A percentile compares a stretch with the other conserved stretches of the same genome.
These are phyloP conservation scores for Periconia sp. DNA, from an alignment of 2,329 filamentous ascomycete genomes.

Conservation along the genomic window DNA sequence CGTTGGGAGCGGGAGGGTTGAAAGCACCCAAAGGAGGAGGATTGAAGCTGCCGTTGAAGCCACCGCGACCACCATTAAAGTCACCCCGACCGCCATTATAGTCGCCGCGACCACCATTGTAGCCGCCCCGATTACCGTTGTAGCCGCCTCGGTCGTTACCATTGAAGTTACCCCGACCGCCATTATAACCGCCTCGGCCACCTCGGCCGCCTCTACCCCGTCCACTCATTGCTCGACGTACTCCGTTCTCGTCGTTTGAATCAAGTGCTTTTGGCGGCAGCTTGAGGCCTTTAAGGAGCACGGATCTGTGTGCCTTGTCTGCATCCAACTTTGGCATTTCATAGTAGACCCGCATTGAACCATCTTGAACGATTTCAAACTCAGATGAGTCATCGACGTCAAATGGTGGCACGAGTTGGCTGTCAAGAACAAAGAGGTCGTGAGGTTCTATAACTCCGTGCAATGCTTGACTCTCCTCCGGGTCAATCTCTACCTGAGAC, in stretches of 20 bases:
- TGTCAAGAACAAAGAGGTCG: constrained; percentile 80
- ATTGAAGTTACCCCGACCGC: constrained; percentile 22
- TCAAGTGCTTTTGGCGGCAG: constrained; percentile 68
- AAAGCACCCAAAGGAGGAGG: neutral
- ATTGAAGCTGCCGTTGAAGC: constrained; percentile 16
- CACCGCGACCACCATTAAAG: constrained; percentile 12
- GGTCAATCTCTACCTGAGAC: constrained; percentile 69
- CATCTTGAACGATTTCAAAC: constrained; percentile 52
- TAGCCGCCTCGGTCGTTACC: constrained; percentile 18
- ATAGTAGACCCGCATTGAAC: constrained; percentile 84
- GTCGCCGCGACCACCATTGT: constrained; percentile 17
- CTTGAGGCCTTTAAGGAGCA: constrained; percentile 83
- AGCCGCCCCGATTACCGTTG: constrained; percentile 13
- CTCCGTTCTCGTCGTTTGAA: constrained; percentile 69
- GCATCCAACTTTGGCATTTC: constrained; percentile 68
- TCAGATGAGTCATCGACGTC: constrained; percentile 54
- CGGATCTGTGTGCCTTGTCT: constrained; percentile 81
- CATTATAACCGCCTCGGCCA: constrained; percentile 30
- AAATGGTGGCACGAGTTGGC: constrained; percentile 76
- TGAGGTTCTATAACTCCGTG: constrained; percentile 81
- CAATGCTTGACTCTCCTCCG: constrained; percentile 73
- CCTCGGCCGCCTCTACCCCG: constrained; percentile 63
- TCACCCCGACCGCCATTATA: constrained; percentile 8
- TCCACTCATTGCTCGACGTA: constrained; percentile 65
- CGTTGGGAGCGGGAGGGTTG: neutral